phyloP scores from a whole-genome alignment of 371 early-diverging fungal species.

The Capillidium rhysosporum region DNA sequence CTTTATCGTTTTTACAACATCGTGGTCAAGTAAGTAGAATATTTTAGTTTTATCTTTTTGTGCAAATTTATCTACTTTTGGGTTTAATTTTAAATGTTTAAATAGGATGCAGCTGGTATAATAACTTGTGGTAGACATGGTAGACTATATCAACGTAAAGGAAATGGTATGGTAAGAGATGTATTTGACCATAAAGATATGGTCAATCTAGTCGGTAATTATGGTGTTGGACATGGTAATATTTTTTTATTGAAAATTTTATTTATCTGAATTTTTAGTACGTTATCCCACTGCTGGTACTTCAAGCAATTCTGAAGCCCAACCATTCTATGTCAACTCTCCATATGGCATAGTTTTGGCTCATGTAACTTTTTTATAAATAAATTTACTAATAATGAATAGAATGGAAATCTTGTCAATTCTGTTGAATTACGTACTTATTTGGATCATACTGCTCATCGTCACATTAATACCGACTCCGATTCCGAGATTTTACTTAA shows the following conservation, averaged over 20 bases:
- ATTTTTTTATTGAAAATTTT: neutral
- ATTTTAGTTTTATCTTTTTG: neutral
- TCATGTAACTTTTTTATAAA: constrained; percentile 37
- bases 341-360: constrained; percentile 94
- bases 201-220: constrained; percentile 51
- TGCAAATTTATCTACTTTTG: neutral
- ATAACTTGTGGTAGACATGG: constrained; percentile 91
- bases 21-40: constrained; percentile 74
- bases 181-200: constrained; percentile 70
- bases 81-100: neutral
- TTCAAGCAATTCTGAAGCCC: constrained; percentile 83
- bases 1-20: constrained; percentile 84
- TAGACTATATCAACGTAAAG: constrained; percentile 91
- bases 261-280: constrained; percentile 23
- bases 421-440: constrained; percentile 63
- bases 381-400: constrained; percentile 2
- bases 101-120: constrained; percentile 94
- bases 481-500: constrained; percentile 93
- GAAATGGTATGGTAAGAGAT: constrained; percentile 94
- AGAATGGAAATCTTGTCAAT: constrained; percentile 95
- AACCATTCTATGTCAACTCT: constrained; percentile 96
- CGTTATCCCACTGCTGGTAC: constrained; percentile 95
- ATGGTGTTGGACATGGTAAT: constrained; percentile 93
- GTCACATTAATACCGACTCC: constrained; percentile 97
- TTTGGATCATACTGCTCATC: constrained; percentile 81